Evolutionary conservation across 257 asterid species (phyloP).

Genomic region (Leptodermis oblonga): DNA sequence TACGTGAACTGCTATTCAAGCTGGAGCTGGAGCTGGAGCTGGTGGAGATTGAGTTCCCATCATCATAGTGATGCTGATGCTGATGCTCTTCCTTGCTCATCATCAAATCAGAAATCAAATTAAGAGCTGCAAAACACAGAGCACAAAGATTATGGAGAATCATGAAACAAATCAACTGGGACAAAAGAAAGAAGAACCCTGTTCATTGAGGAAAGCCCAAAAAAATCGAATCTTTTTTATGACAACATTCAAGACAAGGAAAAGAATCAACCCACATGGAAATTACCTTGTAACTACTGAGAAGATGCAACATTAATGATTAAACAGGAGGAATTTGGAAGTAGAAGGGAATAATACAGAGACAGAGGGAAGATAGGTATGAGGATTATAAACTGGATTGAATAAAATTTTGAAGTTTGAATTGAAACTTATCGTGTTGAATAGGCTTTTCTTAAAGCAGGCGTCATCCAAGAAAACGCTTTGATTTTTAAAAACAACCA

Average conservation of each 20-base stretch:
- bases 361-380: slow-evolving; percentile 2
- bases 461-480: not conserved
- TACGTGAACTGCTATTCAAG: slow-evolving; percentile 60
- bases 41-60: slow-evolving; percentile 39
- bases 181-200: not conserved
- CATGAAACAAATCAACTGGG: not conserved
- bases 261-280: slow-evolving; percentile 1
- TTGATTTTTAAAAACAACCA: too few relatives aligned
- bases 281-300: not conserved
- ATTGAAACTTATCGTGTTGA: not conserved
- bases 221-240: not conserved
- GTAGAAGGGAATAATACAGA: not conserved
- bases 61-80: slow-evolving; percentile 36
- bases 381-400: not conserved
- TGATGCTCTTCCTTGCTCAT: slow-evolving; percentile 5
- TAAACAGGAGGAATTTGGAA: not conserved
- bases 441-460: slow-evolving; percentile 4
- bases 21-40: slow-evolving; percentile 76
- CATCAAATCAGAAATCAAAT: not conserved
- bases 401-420: not conserved
- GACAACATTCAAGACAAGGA: slow-evolving; percentile 1
- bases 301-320: too few relatives aligned
- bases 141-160: not conserved
- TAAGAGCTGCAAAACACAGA: not conserved
- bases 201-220: not conserved